Percentiles rank a stretch among this genome's conserved stretches.
These are phyloP conservation scores for Cystobasidium onofrii DNA, from an alignment of 768 basidiomycete species.

Conservation along the genomic window DNA sequence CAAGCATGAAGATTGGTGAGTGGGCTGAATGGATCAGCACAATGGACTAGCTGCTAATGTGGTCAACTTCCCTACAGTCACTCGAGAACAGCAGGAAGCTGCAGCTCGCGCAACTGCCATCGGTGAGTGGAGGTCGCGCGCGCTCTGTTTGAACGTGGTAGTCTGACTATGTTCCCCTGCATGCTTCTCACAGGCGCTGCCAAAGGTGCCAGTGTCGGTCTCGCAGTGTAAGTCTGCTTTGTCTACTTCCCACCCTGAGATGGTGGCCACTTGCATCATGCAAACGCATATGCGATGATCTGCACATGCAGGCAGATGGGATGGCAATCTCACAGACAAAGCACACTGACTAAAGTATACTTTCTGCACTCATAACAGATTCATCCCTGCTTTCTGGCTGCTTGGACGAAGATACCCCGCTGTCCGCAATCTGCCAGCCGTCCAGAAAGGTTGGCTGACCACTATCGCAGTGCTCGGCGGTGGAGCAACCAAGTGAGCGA, in stretches of 20 bases:
- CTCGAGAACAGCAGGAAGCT: conserved; percentile 18
- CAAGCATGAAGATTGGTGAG: conserved; percentile 24
- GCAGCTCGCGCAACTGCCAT: conserved; percentile 4
- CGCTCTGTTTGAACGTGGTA: neutral
- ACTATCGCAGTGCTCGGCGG: conserved; percentile 1
- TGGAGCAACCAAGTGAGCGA: conserved; percentile 23
- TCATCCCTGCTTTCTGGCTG: conserved; percentile 23
- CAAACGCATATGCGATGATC: neutral
- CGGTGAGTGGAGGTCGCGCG: neutral
- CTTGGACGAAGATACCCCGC: conserved; percentile 22
- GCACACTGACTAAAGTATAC: neutral
- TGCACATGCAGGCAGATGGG: neutral
- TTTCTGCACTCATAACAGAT: conserved; percentile 4
- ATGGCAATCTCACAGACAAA: neutral
- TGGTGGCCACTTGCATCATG: neutral
- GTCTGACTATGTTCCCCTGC: neutral
- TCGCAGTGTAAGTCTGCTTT: conserved; percentile 18
- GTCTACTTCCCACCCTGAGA: neutral
- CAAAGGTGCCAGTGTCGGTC: conserved; percentile 20
- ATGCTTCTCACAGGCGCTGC: conserved; percentile 6
- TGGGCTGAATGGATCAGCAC: neutral
- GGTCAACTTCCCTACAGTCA: too few species aligned
- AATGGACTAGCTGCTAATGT: too few species aligned
- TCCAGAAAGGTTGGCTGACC: conserved; percentile 13
- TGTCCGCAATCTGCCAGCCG: conserved; percentile 11